Percentiles rank a stretch among this genome's conserved stretches.
Conservation (phyloP, 129 eudicot genomes). For the Centella asiatica region DNA sequence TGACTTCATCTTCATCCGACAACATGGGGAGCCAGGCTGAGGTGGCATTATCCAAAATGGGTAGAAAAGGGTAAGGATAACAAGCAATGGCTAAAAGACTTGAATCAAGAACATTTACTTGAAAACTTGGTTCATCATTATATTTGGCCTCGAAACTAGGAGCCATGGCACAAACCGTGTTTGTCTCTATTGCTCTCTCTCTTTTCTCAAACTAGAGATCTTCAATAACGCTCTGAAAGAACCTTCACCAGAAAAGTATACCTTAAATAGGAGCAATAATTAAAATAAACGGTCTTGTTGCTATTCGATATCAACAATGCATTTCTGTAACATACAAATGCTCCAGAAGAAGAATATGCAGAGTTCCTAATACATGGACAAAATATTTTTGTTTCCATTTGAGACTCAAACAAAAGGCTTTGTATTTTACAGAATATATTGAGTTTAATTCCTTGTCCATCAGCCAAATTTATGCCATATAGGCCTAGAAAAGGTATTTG, state of each 20-base stretch:
- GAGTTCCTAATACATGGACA: neutral
- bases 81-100: slow-evolving; percentile 2
- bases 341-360: neutral
- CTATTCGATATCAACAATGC: neutral
- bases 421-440: neutral
- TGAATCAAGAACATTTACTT: slow-evolving; percentile 5
- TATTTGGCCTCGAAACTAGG: slow-evolving; percentile 10
- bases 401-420: neutral
- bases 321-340: neutral
- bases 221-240: neutral
- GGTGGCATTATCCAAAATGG: neutral
- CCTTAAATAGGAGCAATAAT: neutral
- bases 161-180: slow-evolving; percentile 9
- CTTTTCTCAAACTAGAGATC: neutral
- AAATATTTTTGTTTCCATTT: neutral
- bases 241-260: neutral
- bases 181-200: neutral
- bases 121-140: slow-evolving; percentile 21
- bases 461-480: neutral
- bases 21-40: slow-evolving; percentile 13
- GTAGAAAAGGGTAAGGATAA: slow-evolving; percentile 7
- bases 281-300: no score
- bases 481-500: neutral
- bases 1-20: slow-evolving; percentile 19
- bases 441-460: neutral